Evolutionary conservation across 2,329 filamentous ascomycete species (phyloP), one percentile per base, ranked within the genome.

Genomic region (Sarocladiaceae sp.): DNA sequence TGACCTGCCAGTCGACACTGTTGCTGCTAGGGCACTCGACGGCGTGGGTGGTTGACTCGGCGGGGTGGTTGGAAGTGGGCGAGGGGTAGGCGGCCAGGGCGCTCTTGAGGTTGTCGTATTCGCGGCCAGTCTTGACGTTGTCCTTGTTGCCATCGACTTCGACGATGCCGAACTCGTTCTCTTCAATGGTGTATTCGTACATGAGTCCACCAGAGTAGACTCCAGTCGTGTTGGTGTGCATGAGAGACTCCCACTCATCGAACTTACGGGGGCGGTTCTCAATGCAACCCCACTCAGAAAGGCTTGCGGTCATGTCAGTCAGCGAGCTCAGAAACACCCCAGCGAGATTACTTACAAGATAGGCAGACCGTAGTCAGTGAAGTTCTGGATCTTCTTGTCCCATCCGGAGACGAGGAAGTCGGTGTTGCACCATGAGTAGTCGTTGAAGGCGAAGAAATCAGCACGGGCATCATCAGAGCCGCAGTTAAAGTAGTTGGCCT

Each of bases 121-220:
- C 88, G 36, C 69, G 56, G 18, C 40, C 71, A 57, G 86, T 79
- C 28, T 72, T 73, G 54, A 88, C 78, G 17, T 50, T 23, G 18
- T 36, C 26, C 4, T 68, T 71, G 53, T 78, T 36, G 57, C 77
- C 79, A 44, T 69, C 64, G 63, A 94, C 75, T 53, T 81, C 72
- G 65, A 92, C 90, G 54, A 96, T 85, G 58, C 92, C 93, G 70
- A 84, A 97, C 42, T 85, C 78, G 73, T 85, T 90, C 55, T 78
- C 77, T 71, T 95, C 90, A 64, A 87, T 74, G 10, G 88, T 86
- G 77, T 96, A 99, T 72, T 97, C 92, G 74, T 97, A 99, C 69
- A 97, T 88, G 35, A 99, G 82, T 68, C 94, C 94, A 63, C 94
- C 94, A 36, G 92, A 97, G 81, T 96, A 97, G 62, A 97, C 91